phyloP scores from a whole-genome alignment of 2,329 filamentous ascomycete genomes.

The Cryphonectria carpinicola region DNA sequence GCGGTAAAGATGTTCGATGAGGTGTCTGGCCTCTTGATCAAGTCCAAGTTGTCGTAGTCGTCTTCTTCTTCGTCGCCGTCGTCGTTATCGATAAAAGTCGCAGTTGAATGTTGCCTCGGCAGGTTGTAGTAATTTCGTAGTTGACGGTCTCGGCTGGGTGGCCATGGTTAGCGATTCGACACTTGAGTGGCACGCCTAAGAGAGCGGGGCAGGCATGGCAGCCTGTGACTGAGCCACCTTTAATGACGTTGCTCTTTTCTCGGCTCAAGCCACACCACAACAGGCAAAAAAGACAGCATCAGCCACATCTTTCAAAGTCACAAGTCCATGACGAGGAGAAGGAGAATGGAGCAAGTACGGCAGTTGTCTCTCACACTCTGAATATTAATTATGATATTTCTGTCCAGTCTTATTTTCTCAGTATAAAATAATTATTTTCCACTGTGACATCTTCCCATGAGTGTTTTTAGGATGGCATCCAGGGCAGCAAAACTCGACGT shows the following conservation, averaged over 20 bases:
- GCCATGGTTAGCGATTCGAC: background rate
- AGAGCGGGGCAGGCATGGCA: conserved; percentile 17
- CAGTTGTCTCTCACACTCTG: too few species aligned
- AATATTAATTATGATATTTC: background rate
- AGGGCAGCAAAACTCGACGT: conserved; percentile 55
- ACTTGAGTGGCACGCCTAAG: background rate
- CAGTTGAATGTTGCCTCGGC: background rate
- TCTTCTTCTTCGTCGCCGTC: background rate
- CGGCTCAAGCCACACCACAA: background rate
- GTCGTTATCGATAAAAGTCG: conserved; percentile 9
- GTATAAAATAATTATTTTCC: too few species aligned
- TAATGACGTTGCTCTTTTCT: conserved; percentile 13
- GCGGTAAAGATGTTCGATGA: too few species aligned
- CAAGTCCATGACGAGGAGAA: background rate
- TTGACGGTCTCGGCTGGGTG: conserved; percentile 7
- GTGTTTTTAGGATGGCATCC: conserved; percentile 40
- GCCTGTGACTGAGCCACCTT: conserved; percentile 17
- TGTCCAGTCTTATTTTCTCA: background rate
- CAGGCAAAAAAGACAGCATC: conserved; percentile 5
- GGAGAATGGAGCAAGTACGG: background rate
- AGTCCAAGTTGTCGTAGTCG: background rate
- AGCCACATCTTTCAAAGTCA: conserved; percentile 13
- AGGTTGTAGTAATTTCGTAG: background rate
- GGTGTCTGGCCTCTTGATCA: background rate
- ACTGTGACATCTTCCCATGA: background rate